Evolutionary conservation across 495 filamentous ascomycete genomes (phyloP).

Genomic region (Tuber melanosporum): DNA sequence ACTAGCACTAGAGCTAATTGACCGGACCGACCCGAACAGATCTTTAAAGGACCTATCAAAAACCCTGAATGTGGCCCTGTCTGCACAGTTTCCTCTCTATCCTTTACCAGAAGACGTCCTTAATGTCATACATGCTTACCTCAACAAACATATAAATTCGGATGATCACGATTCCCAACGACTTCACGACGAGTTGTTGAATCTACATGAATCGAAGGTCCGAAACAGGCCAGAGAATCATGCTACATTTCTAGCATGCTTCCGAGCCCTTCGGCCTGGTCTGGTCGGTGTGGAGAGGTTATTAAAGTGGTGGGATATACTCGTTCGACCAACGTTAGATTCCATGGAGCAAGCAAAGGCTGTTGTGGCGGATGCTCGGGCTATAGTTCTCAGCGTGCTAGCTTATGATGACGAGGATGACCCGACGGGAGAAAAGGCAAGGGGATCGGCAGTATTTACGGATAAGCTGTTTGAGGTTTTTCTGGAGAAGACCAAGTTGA

Average conservation of each 20-base stretch:
- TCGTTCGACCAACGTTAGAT: slow-evolving; percentile 55
- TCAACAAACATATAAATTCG: slow-evolving; percentile 53
- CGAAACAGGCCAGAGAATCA: slow-evolving; percentile 50
- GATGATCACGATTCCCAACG: slow-evolving; percentile 57
- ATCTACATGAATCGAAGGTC: slow-evolving; percentile 55
- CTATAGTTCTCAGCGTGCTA: slow-evolving; percentile 54
- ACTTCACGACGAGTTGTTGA: slow-evolving; percentile 60
- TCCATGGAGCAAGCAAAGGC: slow-evolving; percentile 53
- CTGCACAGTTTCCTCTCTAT: slow-evolving; percentile 46
- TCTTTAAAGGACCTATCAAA: slow-evolving; percentile 57
- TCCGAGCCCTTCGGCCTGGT: slow-evolving; percentile 55
- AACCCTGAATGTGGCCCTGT: slow-evolving; percentile 52
- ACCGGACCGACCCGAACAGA: slow-evolving; percentile 40
- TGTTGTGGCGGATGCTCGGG: slow-evolving; percentile 53
- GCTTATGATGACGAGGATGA: slow-evolving; percentile 55
- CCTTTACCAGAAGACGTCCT: slow-evolving; percentile 59
- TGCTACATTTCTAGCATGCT: slow-evolving; percentile 56
- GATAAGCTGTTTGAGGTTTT: slow-evolving; percentile 56
- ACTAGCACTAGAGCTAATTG: not conserved
- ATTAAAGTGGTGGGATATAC: slow-evolving; percentile 61
- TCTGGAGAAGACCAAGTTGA: slow-evolving; percentile 50
- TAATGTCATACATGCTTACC: slow-evolving; percentile 54
- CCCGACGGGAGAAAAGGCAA: slow-evolving; percentile 44
- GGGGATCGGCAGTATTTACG: slow-evolving; percentile 46
- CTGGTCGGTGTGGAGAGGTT: slow-evolving; percentile 51